phyloP scores from a whole-genome alignment of 2,329 filamentous ascomycete species.

The Cladorrhinum sp. region DNA sequence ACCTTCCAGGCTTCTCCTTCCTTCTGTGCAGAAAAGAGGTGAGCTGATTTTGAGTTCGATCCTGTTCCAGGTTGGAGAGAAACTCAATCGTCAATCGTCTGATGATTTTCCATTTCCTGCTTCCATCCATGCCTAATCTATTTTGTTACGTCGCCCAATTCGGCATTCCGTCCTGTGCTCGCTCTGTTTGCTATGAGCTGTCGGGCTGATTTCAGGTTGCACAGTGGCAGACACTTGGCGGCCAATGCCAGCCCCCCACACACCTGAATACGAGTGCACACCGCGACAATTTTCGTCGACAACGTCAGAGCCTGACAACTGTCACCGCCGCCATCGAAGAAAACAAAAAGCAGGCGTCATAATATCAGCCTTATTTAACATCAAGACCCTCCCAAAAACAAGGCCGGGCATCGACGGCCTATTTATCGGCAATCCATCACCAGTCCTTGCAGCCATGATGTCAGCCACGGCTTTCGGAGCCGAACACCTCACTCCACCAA shows the following conservation, averaged over 20 bases:
- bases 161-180: background rate
- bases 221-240: background rate
- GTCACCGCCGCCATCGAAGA: background rate
- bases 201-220: background rate
- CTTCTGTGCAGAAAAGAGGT: background rate
- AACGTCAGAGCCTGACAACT: background rate
- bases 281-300: background rate
- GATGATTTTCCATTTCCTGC: background rate
- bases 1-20: background rate
- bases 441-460: slow-evolving; percentile 4
- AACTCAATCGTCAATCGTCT: background rate
- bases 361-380: background rate
- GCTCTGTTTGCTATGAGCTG: background rate
- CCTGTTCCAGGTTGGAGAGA: background rate
- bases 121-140: background rate
- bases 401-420: slow-evolving; percentile 4
- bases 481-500: background rate
- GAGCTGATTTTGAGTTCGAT: background rate
- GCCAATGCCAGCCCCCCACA: background rate
- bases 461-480: background rate
- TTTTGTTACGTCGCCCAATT: background rate
- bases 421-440: slow-evolving; percentile 3
- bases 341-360: background rate
- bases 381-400: background rate
- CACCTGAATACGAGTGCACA: background rate